phyloP scores from a whole-genome alignment of 805 yeast species.

The Wickerhamiella sorbophila region DNA sequence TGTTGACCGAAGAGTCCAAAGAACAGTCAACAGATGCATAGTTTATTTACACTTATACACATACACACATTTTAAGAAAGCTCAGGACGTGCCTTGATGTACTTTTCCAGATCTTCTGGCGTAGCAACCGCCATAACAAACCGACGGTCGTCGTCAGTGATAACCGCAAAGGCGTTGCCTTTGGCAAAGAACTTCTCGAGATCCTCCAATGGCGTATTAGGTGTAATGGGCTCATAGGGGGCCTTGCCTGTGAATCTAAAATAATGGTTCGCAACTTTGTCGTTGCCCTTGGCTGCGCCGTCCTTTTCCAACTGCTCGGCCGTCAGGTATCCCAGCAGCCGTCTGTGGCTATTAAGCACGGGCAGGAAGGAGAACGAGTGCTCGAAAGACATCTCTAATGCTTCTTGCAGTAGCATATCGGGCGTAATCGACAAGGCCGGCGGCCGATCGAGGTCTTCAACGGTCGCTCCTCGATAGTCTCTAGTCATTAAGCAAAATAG shows the following conservation, averaged over 20 bases:
- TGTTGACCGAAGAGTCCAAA: slow-evolving; percentile 8
- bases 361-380: slow-evolving; percentile 41
- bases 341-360: slow-evolving; percentile 34
- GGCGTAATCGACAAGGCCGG: slow-evolving; percentile 44
- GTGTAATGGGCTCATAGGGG: slow-evolving; percentile 35
- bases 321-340: slow-evolving; percentile 38
- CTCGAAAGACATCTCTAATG: slow-evolving; percentile 42
- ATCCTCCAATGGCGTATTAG: slow-evolving; percentile 39
- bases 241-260: slow-evolving; percentile 19
- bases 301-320: slow-evolving; percentile 27
- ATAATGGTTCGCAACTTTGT: slow-evolving; percentile 22
- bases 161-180: slow-evolving; percentile 42
- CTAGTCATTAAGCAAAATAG: background rate
- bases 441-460: slow-evolving; percentile 44
- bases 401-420: slow-evolving; percentile 32
- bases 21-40: too few relatives aligned
- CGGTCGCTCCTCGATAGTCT: slow-evolving; percentile 31
- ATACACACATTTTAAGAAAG: too few relatives aligned
- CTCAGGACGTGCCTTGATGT: slow-evolving; percentile 32
- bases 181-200: slow-evolving; percentile 36
- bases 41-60: too few relatives aligned
- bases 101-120: slow-evolving; percentile 31
- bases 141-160: slow-evolving; percentile 38
- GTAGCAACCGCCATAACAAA: slow-evolving; percentile 49
- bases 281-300: slow-evolving; percentile 24